A percentile compares a stretch with the other conserved stretches of the same genome.
phyloP scores from a whole-genome alignment of 2,329 filamentous ascomycete species.

The Microsporum ferrugineum region DNA sequence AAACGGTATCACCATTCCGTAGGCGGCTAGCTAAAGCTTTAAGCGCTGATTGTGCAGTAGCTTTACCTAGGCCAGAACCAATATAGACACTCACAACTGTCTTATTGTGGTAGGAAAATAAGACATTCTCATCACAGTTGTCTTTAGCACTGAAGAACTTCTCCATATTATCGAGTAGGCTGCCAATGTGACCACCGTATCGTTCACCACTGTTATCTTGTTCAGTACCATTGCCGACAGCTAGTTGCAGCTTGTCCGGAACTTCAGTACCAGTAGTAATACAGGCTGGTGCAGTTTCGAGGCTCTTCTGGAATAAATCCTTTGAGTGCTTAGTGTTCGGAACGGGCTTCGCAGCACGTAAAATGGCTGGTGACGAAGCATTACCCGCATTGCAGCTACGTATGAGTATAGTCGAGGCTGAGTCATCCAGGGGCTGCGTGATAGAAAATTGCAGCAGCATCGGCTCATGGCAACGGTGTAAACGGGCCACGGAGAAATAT shows the following conservation, averaged over 20 bases:
- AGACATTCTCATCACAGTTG: constrained; percentile 6
- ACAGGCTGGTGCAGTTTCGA: not conserved
- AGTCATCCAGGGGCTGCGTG: not conserved
- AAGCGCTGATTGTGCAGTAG: constrained; percentile 2
- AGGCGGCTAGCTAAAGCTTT: not conserved
- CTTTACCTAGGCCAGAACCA: constrained; percentile 3
- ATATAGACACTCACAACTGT: not conserved
- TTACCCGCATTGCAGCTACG: not conserved
- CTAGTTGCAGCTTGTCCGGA: not conserved
- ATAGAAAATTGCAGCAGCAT: constrained; percentile 4
- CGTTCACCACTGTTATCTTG: not conserved
- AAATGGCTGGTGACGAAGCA: not conserved
- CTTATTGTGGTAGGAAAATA: constrained; percentile 3
- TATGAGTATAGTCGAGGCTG: not conserved
- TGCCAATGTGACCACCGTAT: not conserved
- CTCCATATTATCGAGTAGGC: not conserved
- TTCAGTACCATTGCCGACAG: not conserved
- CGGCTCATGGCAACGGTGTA: constrained; percentile 5
- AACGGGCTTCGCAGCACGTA: not conserved
- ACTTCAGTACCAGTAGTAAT: not conserved
- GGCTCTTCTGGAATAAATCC: not conserved
- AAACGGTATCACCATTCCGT: not conserved
- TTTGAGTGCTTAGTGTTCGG: not conserved
- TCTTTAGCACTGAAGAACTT: not conserved
- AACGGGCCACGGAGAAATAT: constrained; percentile 4